Evolutionary conservation across 331 rosid genomes (phyloP), one percentile per base, ranked within the genome.

Genomic region (Erythrophleum ivorense): DNA sequence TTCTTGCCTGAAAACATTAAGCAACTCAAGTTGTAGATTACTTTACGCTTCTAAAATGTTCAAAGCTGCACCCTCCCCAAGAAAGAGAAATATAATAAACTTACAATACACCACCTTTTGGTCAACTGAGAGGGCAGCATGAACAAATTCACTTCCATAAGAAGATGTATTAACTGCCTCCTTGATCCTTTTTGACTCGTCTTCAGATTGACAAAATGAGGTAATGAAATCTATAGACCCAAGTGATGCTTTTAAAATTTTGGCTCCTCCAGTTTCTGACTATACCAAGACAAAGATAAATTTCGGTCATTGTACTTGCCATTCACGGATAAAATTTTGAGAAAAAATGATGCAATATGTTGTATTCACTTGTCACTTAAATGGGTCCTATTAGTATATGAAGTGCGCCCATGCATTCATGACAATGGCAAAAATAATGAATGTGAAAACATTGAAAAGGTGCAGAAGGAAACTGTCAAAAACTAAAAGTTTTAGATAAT

Each of bases 201-300:
- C 88, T 76, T 94, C 86, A 9, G 97, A 88, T 84, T 80, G 92
- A 87, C 92, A 93, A 34, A 86, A 88, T 36, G 99, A 96, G 59
- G 95, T 92, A 76, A 96, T 88, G 85, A 96, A 96, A 88, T 96
- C 99, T 65, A 96, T 92, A 78, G 97, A 96, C 73, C 99, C 99
- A 83, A 96, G 97, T 58, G 97, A 88, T 12, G 99, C 97, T 79
- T 87, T 87, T 81, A 91, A 84, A 74, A 88, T 86, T 82, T 88
- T 87, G 70, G 84, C 88, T 52, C 89, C 88, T 80, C 64, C 90
- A 65, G 78, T 75, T 93, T 90, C 90, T 76, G 92, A 86, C 98
- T 91, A 81, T 84, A 93, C 81, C 78, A 85, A 81, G 85, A 85
- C 21, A 80, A 83, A 80, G 73, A 81, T 16, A 68, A 80, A 80